Base-by-base conservation (phyloP, 345 rosid genomes). In the Trapa bicornis region DNA sequence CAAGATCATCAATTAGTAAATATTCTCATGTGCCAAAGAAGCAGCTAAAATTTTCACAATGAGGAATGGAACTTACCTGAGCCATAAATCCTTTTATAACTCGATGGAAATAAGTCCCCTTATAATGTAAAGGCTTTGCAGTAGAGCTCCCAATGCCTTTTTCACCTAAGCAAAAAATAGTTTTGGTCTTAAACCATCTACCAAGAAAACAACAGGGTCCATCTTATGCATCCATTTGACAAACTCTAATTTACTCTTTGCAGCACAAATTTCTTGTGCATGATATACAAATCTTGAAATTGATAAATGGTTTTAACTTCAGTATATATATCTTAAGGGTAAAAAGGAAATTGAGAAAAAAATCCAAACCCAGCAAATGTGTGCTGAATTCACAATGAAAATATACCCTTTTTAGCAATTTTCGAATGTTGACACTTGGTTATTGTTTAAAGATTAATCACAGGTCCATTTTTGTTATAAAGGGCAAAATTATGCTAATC, bases 21-120 rank as follows among this genome's bases (percentile, higher is more conserved):
- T 61, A n/a, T 50, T 62, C 36, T 10, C 54, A 39, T 33, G 32
- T 3, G 29, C 29, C 41, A 60, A 41, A 15, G 50, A 42, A 35
- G 2, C 15, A 1, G 0, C 50, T 48, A 29, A 43, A 47, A 33
- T 50, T 39, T 38, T 33, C 29, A 32, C 10, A 52, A 63, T 42
- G 48, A 63, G 47, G 71, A 69, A 45, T 7, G 68, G 57, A 47
- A 70, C 87, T 41, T 84, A 91, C 99, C 73, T 95, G 99, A 61
- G 96, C 96, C 99, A 95, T 91, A 78, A 91, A 95, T 66, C 97
- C 96, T 77, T 77, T 85, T 61, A 91, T 89, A 70, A 95, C 73
- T 72, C 99, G 97, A 81, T 95, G 99, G 74, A 95, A 85, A 71
- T 66, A 73, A 2, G 92, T 75, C 70, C 96, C 97, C 76, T 95